A percentile compares a stretch with the other conserved stretches of the same genome.
phyloP scores from a whole-genome alignment of 306 rosid species.

The Dicorynia guianensis region DNA sequence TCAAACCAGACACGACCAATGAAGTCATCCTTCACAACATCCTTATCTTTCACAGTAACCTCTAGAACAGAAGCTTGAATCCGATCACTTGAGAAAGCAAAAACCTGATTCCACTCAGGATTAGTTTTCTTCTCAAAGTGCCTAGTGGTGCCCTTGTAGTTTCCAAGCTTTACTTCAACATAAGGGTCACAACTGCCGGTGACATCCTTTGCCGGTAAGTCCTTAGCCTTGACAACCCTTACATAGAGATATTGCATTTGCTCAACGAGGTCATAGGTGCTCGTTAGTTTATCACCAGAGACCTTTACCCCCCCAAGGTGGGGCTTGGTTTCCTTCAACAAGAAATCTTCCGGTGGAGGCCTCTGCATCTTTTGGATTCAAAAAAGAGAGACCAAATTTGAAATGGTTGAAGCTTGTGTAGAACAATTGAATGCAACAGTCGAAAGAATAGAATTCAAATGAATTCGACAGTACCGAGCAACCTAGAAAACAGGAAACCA shows the following conservation, averaged over 20 bases:
- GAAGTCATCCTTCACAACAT: slow-evolving; percentile 86
- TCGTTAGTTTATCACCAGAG: slow-evolving; percentile 87
- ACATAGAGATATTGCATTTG: slow-evolving; percentile 99
- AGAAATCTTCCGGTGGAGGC: slow-evolving; percentile 88
- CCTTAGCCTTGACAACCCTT: slow-evolving; percentile 90
- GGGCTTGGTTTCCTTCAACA: slow-evolving; percentile 96
- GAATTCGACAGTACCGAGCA: slow-evolving; percentile 51
- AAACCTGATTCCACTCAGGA: slow-evolving; percentile 97
- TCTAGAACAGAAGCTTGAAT: slow-evolving; percentile 85
- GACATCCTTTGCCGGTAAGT: slow-evolving; percentile 81
- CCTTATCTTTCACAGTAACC: slow-evolving; percentile 92
- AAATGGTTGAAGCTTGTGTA: slow-evolving; percentile 32
- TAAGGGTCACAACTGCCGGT: slow-evolving; percentile 97
- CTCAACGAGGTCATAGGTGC: slow-evolving; percentile 98
- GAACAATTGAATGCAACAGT: slow-evolving; percentile 33
- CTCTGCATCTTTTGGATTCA: slow-evolving; percentile 78
- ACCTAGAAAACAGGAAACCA: slow-evolving; percentile 67
- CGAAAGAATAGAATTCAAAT: slow-evolving; percentile 39
- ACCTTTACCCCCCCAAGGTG: slow-evolving; percentile 95
- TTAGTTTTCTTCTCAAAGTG: slow-evolving; percentile 93
- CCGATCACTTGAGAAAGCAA: slow-evolving; percentile 89
- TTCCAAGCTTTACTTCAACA: slow-evolving; percentile 86
- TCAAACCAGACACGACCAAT: slow-evolving; percentile 85
- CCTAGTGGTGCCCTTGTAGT: slow-evolving; percentile 91
- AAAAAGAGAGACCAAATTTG: slow-evolving; percentile 41